These are phyloP conservation scores for Rhynchosporium graminicola DNA, from an alignment of 2,329 filamentous ascomycete genomes.

Conservation along the genomic window DNA sequence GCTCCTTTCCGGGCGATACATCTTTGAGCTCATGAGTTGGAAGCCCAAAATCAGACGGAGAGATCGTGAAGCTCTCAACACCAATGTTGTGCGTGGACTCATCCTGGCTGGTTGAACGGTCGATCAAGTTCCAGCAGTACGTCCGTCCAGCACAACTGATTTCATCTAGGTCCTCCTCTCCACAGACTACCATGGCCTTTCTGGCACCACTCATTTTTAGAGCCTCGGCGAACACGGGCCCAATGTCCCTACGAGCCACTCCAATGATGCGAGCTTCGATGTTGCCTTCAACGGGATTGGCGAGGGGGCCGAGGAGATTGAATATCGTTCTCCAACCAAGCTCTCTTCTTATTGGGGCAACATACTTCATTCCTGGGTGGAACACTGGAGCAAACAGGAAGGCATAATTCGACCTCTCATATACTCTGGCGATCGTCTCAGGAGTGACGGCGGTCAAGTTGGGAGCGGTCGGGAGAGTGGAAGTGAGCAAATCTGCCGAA, in stretches of 20 bases:
- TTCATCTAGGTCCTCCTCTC: constrained; percentile 93
- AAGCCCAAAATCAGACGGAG: constrained; percentile 86
- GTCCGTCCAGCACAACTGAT: constrained; percentile 88
- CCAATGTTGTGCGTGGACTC: constrained; percentile 48
- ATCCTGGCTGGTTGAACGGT: constrained; percentile 46
- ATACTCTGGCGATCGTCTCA: constrained; percentile 69
- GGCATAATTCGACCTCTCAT: constrained; percentile 81
- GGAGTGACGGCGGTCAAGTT: constrained; percentile 75
- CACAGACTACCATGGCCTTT: constrained; percentile 90
- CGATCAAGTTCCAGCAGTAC: constrained; percentile 80
- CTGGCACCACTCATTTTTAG: constrained; percentile 71
- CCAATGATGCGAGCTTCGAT: constrained; percentile 93
- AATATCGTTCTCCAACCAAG: constrained; percentile 96
- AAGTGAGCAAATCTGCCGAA: constrained; percentile 85
- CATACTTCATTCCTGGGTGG: constrained; percentile 91
- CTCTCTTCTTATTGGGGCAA: constrained; percentile 81
- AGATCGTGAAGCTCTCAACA: constrained; percentile 75
- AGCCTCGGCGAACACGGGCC: constrained; percentile 85
- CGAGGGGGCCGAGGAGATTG: constrained; percentile 90
- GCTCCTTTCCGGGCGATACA: constrained; percentile 83
- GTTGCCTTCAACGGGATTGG: constrained; percentile 81
- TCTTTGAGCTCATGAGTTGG: constrained; percentile 69
- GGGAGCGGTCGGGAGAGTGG: constrained; percentile 70
- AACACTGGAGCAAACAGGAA: constrained; percentile 97
- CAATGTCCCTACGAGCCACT: constrained; percentile 84